A percentile compares a stretch with the other conserved stretches of the same genome.
These are phyloP conservation scores for Dendrobium officinale DNA, from an alignment of 106 monocot species.

Conservation along the genomic window DNA sequence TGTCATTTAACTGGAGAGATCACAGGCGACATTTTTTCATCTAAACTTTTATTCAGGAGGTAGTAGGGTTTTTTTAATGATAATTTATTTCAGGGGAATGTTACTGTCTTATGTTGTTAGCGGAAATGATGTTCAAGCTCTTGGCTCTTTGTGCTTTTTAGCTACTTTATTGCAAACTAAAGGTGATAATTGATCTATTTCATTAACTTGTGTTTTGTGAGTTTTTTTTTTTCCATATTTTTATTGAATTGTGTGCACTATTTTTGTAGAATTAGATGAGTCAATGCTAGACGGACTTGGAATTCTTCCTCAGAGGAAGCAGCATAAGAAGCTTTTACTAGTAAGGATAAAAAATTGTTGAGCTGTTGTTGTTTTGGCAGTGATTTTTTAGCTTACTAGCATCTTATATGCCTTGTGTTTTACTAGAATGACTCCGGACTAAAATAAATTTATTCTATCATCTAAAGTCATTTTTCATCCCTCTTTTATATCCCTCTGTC, in stretches of 20 bases:
- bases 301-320: constrained; percentile 98
- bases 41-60: background rate
- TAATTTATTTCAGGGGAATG: constrained; percentile 47
- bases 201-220: background rate
- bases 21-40: background rate
- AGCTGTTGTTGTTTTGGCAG: background rate
- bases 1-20: no score
- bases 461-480: background rate
- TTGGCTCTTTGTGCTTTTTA: constrained; percentile 78
- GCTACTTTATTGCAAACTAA: constrained; percentile 94
- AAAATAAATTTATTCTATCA: background rate
- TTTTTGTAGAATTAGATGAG: constrained; percentile 78
- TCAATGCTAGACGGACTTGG: constrained; percentile 97
- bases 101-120: constrained; percentile 59
- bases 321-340: constrained; percentile 90
- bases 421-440: background rate
- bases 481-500: background rate
- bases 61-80: background rate
- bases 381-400: background rate
- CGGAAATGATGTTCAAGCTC: constrained; percentile 64
- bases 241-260: background rate
- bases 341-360: constrained; percentile 32
- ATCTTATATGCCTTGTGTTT: background rate
- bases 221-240: background rate
- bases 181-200: constrained; percentile 34